Evolutionary conservation across 177 flowering plant species (phyloP), one percentile per base, ranked within the genome.

Genomic region (Vitis hybrid): DNA sequence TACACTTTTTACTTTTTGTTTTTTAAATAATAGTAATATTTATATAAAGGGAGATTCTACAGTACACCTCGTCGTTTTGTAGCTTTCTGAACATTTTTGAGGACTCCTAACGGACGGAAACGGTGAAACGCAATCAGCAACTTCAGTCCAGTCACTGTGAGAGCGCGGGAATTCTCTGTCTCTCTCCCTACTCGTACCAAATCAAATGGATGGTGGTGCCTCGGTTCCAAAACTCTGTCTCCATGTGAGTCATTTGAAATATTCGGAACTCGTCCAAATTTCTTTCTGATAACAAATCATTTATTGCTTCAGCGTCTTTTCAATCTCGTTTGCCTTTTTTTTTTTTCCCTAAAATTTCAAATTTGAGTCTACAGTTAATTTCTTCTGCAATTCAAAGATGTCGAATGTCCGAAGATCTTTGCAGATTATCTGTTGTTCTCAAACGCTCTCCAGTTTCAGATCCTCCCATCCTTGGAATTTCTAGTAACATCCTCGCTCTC

Each of bases 311-410:
- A 7, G 45, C 45, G 10, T 45, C 15, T 69, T 1, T 19, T 60
- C 49, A 13, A 6, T 18, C 11, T 62, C 21, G 49, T 60, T 51
- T 17, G 1, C n/a, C 11, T 21, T 7, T 13, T 3, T 56, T 23
- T 23, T 23, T 21, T 69, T 5, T 34, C 39, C 39, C 50, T 48
- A 12, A 3, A 12, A 51, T 7, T 65, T 48, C 1, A 51, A 32
- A 30, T 54, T 60, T 50, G 52, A 34, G 45, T 34, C 6, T 56
- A 63, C 78, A 87, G 91, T 67, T 87, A 48, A 80, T 87, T 56
- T 78, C 81, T 58, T 78, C 71, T 1, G 83, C 91, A 12, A 78
- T 82, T 72, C 85, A 77, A 79, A 75, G 91, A 74, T 87, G 91
- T 76, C 82, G 85, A 32, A 62, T 72, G 52, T 81, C 84, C 18